Percentiles rank a stretch among this genome's conserved stretches.
Conservation (phyloP, 345 rosid genomes). For the Rhodamnia rubescens region DNA sequence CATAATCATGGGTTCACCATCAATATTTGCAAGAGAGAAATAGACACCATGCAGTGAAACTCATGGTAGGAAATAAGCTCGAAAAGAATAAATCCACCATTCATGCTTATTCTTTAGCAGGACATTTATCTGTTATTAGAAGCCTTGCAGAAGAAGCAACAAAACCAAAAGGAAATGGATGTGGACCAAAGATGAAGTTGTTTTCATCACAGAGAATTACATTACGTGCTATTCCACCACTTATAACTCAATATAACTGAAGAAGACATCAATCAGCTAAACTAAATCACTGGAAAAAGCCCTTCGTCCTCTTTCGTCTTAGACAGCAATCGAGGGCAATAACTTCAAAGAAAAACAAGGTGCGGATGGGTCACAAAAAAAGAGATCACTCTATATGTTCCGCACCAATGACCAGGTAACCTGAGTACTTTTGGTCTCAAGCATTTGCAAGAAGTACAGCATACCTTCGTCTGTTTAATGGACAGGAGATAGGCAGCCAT, state of each 20-base stretch:
- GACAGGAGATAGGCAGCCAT: slow-evolving; percentile 87
- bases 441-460: background rate
- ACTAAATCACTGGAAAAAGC: background rate
- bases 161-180: background rate
- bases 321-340: background rate
- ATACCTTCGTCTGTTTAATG: slow-evolving; percentile 82
- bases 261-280: background rate
- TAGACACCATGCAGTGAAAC: background rate
- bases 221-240: background rate
- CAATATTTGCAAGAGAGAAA: background rate
- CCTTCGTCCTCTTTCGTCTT: background rate
- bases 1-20: background rate
- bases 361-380: background rate
- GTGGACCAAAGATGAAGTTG: background rate
- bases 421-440: background rate
- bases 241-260: background rate
- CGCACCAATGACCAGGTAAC: background rate
- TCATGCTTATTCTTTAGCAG: background rate
- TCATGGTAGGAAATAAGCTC: background rate
- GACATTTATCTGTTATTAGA: background rate
- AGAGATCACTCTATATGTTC: background rate
- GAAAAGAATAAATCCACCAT: background rate
- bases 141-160: background rate
- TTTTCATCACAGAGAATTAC: background rate
- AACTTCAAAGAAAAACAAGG: background rate